Evolutionary conservation across 352 stramenopile genomes (phyloP).

Genomic region (Thraustochytrium sp.): DNA sequence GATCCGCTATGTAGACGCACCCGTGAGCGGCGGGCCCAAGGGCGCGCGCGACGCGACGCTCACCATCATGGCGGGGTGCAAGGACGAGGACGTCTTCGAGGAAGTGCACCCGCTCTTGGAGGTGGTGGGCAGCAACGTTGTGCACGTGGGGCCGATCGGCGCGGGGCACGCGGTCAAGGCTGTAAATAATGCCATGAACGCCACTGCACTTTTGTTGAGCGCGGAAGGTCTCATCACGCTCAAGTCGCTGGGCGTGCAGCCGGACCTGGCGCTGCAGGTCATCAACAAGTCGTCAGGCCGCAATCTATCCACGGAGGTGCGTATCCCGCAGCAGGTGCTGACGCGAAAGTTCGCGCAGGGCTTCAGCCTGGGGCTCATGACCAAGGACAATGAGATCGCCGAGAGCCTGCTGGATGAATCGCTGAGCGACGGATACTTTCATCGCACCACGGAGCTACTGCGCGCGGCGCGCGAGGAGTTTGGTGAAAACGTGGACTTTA

Average conservation of each 20-base stretch:
- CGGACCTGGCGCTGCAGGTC: background rate
- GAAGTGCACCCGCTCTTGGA: constrained; percentile 72
- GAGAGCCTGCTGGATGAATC: background rate
- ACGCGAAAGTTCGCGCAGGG: background rate
- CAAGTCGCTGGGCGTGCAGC: background rate
- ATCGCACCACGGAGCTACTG: background rate
- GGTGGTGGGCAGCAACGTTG: constrained; percentile 77
- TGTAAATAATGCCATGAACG: constrained; percentile 67
- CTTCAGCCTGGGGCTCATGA: background rate
- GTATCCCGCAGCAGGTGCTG: background rate
- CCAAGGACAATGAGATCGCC: background rate
- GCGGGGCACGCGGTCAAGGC: constrained; percentile 81
- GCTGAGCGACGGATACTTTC: background rate
- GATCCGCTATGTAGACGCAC: constrained; percentile 48
- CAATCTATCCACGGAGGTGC: background rate
- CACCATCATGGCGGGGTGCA: constrained; percentile 75
- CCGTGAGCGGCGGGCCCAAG: constrained; percentile 73
- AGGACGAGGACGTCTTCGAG: constrained; percentile 69
- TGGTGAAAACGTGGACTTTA: background rate
- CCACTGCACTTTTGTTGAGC: background rate
- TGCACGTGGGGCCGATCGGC: constrained; percentile 72
- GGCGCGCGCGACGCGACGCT: constrained; percentile 73
- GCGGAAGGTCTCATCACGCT: background rate
- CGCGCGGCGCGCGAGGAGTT: background rate
- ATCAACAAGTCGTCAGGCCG: background rate